Evolutionary conservation across 257 asterid species (phyloP).

Genomic region (Vinca minor): DNA sequence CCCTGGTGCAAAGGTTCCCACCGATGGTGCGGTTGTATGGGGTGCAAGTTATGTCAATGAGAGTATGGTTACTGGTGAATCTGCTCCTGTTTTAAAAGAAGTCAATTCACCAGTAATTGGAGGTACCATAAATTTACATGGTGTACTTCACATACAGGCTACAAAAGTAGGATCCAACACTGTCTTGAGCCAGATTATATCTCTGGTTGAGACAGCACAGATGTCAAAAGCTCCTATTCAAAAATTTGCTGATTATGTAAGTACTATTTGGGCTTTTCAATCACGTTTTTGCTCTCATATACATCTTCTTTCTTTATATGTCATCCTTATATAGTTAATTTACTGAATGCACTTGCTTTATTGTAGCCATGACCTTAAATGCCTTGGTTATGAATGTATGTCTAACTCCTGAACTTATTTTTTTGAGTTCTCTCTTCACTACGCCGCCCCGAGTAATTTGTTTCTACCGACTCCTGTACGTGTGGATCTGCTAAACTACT

Average conservation of each 20-base stretch:
- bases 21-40: constrained; percentile 89
- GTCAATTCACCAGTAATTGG: constrained; percentile 61
- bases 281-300: not conserved
- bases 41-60: constrained; percentile 95
- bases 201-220: constrained; percentile 98
- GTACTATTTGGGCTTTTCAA: constrained; percentile 21
- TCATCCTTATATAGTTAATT: not conserved
- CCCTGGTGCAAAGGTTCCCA: constrained; percentile 90
- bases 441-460: not conserved
- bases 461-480: not conserved
- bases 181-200: constrained; percentile 89
- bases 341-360: not conserved
- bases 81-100: constrained; percentile 72
- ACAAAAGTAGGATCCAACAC: constrained; percentile 90
- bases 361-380: too few species aligned
- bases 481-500: not conserved
- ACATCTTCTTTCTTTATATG: not conserved
- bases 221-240: constrained; percentile 99
- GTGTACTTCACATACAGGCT: constrained; percentile 79
- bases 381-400: not conserved
- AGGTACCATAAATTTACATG: constrained; percentile 92
- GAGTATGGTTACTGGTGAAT: constrained; percentile 99
- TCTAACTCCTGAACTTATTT: not conserved
- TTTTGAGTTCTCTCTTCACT: not conserved
- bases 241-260: constrained; percentile 89